Evolutionary conservation across 345 rosid species (phyloP), one percentile per base, ranked within the genome.

Genomic region (Hibiscus syriacus): DNA sequence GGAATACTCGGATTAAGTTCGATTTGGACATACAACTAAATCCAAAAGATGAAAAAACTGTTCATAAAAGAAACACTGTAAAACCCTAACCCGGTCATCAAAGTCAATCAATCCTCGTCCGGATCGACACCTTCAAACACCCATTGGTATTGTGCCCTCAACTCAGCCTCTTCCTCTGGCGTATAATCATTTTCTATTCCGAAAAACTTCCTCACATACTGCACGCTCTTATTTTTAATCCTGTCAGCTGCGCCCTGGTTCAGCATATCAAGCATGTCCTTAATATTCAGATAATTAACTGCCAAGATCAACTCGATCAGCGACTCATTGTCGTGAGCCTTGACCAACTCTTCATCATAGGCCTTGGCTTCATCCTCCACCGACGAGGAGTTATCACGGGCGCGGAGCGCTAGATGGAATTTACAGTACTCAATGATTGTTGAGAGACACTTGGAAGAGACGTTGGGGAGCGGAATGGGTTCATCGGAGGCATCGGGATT

Each of bases 151-250:
- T 80, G 72, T 10, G 27, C 10, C n/a, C 70, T 69, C 20, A 73
- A 20, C 29, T 0, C 23, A 1, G 54, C 78, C 71, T 80, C 84
- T 61, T 83, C 87, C 64, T 72, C 79, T 1, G 71, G 67, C 1
- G 82, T 74, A 17, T 46, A 79, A 59, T 79, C 84, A 12, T 32
- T 68, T 41, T 79, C 83, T 14, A 81, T 53, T 23, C 77, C 83
- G 3, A 81, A 79, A 12, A 79, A 81, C 2, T 5, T n/a, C 71
- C 85, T 73, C 7, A 69, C 83, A 9, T 46, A 71, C 71, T 75
- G 74, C 10, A 81, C 83, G 16, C 81, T 79, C 83, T 60, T 77
- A 43, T 81, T 77, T 69, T 73, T 22, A 27, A 84, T 81, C 66
- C 74, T 64, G 1, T 77, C 63, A 7, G 85, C 82, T 19, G 60